Evolutionary conservation across 2,329 filamentous ascomycete genomes (phyloP), one percentile per base, ranked within the genome.

Genomic region (Aspergillus uvarum): DNA sequence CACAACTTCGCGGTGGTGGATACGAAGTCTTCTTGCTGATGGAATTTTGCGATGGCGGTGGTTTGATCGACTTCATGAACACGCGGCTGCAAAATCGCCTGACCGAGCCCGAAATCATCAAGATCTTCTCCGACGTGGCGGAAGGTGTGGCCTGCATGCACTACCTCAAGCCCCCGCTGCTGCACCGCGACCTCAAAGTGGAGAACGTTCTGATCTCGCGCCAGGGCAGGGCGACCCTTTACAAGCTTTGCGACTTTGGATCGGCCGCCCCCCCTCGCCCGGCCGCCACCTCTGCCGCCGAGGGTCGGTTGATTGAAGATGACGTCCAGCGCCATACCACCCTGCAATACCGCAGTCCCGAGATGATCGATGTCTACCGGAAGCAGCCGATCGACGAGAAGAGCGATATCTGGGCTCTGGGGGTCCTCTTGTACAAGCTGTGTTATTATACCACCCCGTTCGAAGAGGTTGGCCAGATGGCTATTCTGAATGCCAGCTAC

Each of bases 361-460:
- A 99, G 78, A 99, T 99, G 95, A 89, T 99, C 62, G 95, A 99
- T 72, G 95, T 99, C 24, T 99, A 97, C 78, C 85, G 93, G 64
- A 96, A 96, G 76, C 91, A 93, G 69, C 92, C 95, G 0, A 96
- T 99, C 72, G 92, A 99, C 72, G 95, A 99, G 79, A 99, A 99
- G 80, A 96, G 93, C 52, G 95, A 99, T 76, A 97, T 99, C 31
- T 99, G 93, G 95, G 95, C 95, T 1, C 79, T 99, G 62, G 95
- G 95, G 5, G 95, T 99, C 47, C 80, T 99, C 60, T 79, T 99
- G 57, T 99, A 99, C 82, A 99, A 99, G 81, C 83, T 99, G 63
- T 99, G 95, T 81, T 99, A 98, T 78, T 99, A 99, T 77, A 99
- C 95, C 1, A 99, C 95, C 5, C 95, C 95, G 0, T 99, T 99